These are phyloP conservation scores for Silybum marianum DNA, from an alignment of 129 eudicot genomes.

Conservation along the genomic window DNA sequence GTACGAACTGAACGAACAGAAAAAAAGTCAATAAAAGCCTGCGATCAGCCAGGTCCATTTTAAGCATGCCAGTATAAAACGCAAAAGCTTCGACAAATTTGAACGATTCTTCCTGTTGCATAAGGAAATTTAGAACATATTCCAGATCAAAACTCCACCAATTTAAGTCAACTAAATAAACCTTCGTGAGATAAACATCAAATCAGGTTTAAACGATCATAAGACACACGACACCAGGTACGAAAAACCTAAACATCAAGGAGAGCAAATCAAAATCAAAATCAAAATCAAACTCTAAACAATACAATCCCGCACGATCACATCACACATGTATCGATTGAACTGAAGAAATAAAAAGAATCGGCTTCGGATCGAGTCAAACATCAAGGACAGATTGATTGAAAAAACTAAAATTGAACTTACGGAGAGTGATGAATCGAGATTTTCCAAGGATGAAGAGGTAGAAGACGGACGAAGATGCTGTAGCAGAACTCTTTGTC, in stretches of 20 bases:
- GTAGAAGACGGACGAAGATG: slow-evolving; percentile 81
- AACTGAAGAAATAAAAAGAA: background rate
- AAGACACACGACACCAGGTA: slow-evolving; percentile 3
- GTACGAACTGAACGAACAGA: slow-evolving; percentile 7
- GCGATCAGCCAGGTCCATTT: slow-evolving; percentile 7
- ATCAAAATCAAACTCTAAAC: slow-evolving; percentile 4
- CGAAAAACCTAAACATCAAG: background rate
- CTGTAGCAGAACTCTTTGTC: slow-evolving; percentile 76
- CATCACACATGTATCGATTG: background rate
- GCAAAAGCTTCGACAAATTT: background rate
- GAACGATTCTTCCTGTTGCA: background rate
- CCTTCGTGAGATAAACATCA: background rate
- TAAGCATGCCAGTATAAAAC: background rate
- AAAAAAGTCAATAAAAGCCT: background rate
- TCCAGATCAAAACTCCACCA: slow-evolving; percentile 22
- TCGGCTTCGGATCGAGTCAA: slow-evolving; percentile 20
- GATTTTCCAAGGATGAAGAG: slow-evolving; percentile 63
- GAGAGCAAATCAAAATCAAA: slow-evolving; percentile 1
- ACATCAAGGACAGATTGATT: background rate
- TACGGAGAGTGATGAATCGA: slow-evolving; percentile 71
- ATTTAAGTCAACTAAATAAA: slow-evolving; percentile 5
- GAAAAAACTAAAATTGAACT: slow-evolving; percentile 20
- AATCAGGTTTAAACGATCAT: slow-evolving; percentile 1
- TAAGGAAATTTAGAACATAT: background rate
- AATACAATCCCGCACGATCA: background rate